phyloP scores from a whole-genome alignment of 495 filamentous ascomycete genomes.

The Lophiotrema nucula region DNA sequence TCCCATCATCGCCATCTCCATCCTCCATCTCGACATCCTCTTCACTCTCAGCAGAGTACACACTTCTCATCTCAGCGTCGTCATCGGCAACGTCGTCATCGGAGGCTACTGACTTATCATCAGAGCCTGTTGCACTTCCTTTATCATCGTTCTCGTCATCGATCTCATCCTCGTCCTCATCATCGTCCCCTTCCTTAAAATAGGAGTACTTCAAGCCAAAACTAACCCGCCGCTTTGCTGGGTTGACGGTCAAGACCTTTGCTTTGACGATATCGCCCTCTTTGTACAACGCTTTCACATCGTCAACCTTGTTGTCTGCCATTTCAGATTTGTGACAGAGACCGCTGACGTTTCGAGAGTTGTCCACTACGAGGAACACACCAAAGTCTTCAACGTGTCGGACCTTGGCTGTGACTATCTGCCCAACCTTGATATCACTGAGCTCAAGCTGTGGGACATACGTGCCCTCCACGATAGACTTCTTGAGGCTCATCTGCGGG shows the following conservation, averaged over 20 bases:
- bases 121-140: constrained; percentile 24
- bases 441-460: constrained; percentile 68
- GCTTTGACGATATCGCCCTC: constrained; percentile 91
- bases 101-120: constrained; percentile 21
- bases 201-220: constrained; percentile 92
- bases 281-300: constrained; percentile 79
- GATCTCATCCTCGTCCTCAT: no score
- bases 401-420: constrained; percentile 81
- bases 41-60: constrained; percentile 42
- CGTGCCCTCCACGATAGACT: constrained; percentile 75
- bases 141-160: constrained; percentile 48
- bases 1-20: constrained; percentile 47
- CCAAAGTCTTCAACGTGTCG: constrained; percentile 92
- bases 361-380: constrained; percentile 87
- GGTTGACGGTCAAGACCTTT: constrained; percentile 75
- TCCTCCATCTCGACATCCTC: constrained; percentile 42
- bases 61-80: constrained; percentile 43
- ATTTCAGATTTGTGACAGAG: constrained; percentile 89
- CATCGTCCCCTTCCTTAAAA: constrained; percentile 63
- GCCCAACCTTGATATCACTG: constrained; percentile 70
- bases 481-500: constrained; percentile 81
- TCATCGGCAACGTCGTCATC: constrained; percentile 44
- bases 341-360: constrained; percentile 80
- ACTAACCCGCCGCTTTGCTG: constrained; percentile 68
- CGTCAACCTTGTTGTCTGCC: constrained; percentile 72